Conservation (phyloP, 2,329 filamentous ascomycete species). For the Tolypocladium ovalisporum region DNA sequence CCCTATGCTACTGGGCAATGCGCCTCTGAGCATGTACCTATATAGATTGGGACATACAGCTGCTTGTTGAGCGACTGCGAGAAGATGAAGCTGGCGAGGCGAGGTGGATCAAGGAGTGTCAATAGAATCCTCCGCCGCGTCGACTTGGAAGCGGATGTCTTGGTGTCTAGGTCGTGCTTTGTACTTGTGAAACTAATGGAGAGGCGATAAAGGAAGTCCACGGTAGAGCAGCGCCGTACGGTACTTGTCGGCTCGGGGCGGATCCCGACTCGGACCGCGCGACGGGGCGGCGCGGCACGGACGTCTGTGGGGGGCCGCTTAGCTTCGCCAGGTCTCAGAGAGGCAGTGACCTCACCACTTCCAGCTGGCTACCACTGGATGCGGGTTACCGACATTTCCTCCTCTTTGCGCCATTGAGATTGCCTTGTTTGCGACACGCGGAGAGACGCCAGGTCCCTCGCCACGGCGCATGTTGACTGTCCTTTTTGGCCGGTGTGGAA, state of each 20-base stretch:
- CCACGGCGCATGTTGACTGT: background rate
- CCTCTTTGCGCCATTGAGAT: background rate
- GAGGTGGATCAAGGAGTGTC: background rate
- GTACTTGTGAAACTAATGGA: background rate
- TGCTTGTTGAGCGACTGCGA: background rate
- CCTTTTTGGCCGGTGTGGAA: background rate
- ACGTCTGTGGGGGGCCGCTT: background rate
- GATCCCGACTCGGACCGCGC: background rate
- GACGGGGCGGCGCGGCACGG: background rate
- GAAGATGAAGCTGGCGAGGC: background rate
- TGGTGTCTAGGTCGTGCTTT: background rate
- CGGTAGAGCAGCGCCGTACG: background rate
- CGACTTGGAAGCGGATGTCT: background rate
- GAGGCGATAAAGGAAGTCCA: background rate
- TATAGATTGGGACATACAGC: background rate
- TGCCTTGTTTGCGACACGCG: background rate
- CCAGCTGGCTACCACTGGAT: background rate
- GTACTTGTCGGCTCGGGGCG: background rate
- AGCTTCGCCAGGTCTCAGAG: background rate
- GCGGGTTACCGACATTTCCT: background rate
- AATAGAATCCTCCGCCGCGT: background rate
- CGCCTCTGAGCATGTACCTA: background rate
- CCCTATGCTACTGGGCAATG: background rate
- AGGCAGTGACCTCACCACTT: background rate
- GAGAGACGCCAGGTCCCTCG: background rate